Evolutionary conservation across 164 flowering plant genomes (phyloP), one percentile per base, ranked within the genome.

Genomic region (Macadamia tetraphylla): DNA sequence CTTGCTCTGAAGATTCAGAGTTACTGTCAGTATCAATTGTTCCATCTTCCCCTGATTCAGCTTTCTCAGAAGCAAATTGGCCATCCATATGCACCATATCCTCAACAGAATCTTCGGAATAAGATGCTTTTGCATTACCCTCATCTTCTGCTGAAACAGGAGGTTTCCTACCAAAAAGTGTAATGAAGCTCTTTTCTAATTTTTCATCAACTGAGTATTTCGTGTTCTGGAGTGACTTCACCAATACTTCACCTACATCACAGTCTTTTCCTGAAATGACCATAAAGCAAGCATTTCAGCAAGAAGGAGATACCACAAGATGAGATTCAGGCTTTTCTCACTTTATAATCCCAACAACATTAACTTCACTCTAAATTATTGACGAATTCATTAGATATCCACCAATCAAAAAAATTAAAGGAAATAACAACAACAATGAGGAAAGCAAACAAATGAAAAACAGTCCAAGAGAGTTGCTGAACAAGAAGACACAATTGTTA

Each of bases 191-290:
- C 51, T 92, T 73, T 29, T 84, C 87, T 71, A 92, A 69, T 77
- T 87, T 91, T 71, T 95, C 99, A 77, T 91, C 89, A 75, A 90
- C 67, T n/a, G 96, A 85, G 70, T 89, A 88, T 67, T 88, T 85
- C 7, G 88, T 85, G 48, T 87, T 87, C 76, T 95, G 99, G 42
- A 95, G 86, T 11, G 86, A 81, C 75, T 84, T 90, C 42, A 95
- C 98, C 81, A 95, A 65, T 40, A 29, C 82, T 74, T 77, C 97
- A 43, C 99, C 99, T 43, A 87, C 88, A 81, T 90, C 99, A 35
- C 29, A 75, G 44, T 74, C 83, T 70, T 81, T 87, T 64, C 88
- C 99, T 92, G 85, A 43, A 30, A 79, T 1, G 57, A n/a, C 51
- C 29, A 48, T 3, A 23, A 67, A 6, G 46, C 49, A 49, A 32